These are phyloP conservation scores for Malassezia pachydermatis DNA, from an alignment of 1,284 basidiomycete genomes.

Conservation along the genomic window DNA sequence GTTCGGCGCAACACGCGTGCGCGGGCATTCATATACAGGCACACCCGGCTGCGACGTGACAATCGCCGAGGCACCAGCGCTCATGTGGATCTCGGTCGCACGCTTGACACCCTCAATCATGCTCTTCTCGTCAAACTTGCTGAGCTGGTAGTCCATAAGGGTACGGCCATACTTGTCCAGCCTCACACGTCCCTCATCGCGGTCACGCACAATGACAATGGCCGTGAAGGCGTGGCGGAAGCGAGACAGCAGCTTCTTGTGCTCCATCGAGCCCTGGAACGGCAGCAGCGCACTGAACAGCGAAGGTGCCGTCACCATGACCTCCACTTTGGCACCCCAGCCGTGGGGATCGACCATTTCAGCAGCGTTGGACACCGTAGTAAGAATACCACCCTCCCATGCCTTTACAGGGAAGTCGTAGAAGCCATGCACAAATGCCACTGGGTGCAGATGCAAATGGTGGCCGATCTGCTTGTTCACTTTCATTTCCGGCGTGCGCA, in stretches of 20 bases:
- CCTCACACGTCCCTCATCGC: slow-evolving; percentile 46
- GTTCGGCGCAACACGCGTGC: slow-evolving; percentile 5
- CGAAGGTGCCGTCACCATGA: slow-evolving; percentile 49
- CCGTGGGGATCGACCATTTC: slow-evolving; percentile 37
- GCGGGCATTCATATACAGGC: slow-evolving; percentile 18
- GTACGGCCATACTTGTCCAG: slow-evolving; percentile 48
- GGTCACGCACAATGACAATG: slow-evolving; percentile 44
- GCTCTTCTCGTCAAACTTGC: slow-evolving; percentile 47
- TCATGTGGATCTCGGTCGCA: slow-evolving; percentile 49
- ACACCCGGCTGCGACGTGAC: slow-evolving; percentile 46
- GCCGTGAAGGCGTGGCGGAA: slow-evolving; percentile 43
- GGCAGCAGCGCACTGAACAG: slow-evolving; percentile 45
- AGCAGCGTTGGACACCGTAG: slow-evolving; percentile 48
- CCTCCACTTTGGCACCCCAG: slow-evolving; percentile 51
- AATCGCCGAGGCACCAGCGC: slow-evolving; percentile 50
- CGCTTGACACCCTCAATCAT: slow-evolving; percentile 49
- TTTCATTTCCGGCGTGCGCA: slow-evolving; percentile 49
- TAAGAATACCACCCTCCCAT: slow-evolving; percentile 52
- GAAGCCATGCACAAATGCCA: slow-evolving; percentile 49
- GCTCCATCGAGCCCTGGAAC: slow-evolving; percentile 45
- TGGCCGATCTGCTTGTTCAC: slow-evolving; percentile 51
- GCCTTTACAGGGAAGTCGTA: slow-evolving; percentile 50
- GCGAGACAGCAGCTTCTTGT: slow-evolving; percentile 48
- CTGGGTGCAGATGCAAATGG: slow-evolving; percentile 51
- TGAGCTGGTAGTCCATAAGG: slow-evolving; percentile 48